Evolutionary conservation across 768 basidiomycete genomes (phyloP).

Genomic region (Naganishia kalamii): DNA sequence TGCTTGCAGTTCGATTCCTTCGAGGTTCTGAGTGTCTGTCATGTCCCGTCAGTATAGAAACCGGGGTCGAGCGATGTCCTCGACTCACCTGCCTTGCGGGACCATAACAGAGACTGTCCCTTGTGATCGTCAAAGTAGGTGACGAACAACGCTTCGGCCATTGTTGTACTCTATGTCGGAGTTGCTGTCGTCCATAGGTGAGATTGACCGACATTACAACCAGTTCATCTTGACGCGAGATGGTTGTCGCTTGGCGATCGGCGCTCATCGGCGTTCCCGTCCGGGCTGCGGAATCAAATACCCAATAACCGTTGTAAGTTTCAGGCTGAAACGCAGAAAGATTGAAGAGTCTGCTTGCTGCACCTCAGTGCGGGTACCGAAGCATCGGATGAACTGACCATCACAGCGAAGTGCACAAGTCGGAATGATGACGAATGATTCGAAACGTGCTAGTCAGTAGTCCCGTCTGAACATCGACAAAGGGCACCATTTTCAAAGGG

Average conservation of each 20-base stretch:
- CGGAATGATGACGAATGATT: no score
- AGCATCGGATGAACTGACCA: no score
- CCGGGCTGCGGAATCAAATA: background rate
- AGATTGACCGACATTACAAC: no score
- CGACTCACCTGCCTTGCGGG: constrained; percentile 9
- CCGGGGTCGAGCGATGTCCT: background rate
- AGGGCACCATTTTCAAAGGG: no score
- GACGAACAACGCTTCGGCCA: constrained; percentile 33
- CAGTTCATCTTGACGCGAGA: background rate
- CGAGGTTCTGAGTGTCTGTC: background rate
- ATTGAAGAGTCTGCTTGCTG: no score
- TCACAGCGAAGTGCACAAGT: no score
- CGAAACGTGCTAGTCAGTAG: no score
- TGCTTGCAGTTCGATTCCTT: constrained; percentile 35
- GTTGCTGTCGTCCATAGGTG: no score
- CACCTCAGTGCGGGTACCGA: no score
- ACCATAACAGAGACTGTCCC: constrained; percentile 38
- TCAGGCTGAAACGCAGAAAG: no score
- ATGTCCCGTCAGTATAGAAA: background rate
- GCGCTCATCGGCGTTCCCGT: constrained; percentile 8
- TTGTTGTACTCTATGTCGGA: background rate
- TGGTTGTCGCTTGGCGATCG: constrained; percentile 18
- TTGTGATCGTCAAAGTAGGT: constrained; percentile 45
- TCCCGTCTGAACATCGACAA: no score
- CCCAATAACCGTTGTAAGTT: no score